A percentile compares a stretch with the other conserved stretches of the same genome.
Evolutionary conservation across 2,329 filamentous ascomycete genomes (phyloP).

Genomic region (Bipolaris bicolor): DNA sequence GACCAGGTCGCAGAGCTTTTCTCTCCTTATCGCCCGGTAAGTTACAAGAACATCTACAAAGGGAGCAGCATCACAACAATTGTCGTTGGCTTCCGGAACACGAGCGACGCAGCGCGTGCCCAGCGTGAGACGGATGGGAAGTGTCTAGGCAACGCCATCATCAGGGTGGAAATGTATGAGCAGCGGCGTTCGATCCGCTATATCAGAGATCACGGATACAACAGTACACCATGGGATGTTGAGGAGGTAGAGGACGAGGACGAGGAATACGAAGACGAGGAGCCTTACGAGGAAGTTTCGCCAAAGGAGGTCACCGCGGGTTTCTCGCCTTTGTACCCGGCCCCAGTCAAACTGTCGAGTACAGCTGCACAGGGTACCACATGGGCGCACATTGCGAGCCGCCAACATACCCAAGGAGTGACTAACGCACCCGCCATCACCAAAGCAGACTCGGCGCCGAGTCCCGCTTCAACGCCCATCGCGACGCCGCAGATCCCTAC

Average conservation of each 20-base stretch:
- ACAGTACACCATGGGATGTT: background rate
- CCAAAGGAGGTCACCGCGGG: background rate
- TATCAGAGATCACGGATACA: constrained; percentile 6
- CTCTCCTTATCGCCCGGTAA: constrained; percentile 16
- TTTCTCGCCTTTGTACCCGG: background rate
- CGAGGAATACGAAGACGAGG: constrained; percentile 5
- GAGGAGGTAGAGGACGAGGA: constrained; percentile 1
- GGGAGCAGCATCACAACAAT: constrained; percentile 22
- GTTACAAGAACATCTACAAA: constrained; percentile 27
- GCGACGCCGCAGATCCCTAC: background rate
- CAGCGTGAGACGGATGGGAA: constrained; percentile 17
- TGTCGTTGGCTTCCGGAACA: constrained; percentile 20
- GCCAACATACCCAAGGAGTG: background rate
- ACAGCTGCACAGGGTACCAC: constrained; percentile 3
- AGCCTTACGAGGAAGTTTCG: background rate
- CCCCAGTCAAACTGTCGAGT: background rate
- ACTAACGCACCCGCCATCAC: background rate
- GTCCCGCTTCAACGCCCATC: background rate
- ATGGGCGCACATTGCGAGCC: constrained; percentile 16
- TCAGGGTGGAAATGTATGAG: constrained; percentile 25
- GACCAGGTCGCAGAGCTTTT: constrained; percentile 10
- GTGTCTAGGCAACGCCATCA: constrained; percentile 16
- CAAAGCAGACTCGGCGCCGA: background rate
- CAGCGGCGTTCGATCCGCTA: constrained; percentile 19
- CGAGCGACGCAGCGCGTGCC: constrained; percentile 13